Conservation (phyloP, 2,329 filamentous ascomycete genomes). For the Niveomyces coronatus region DNA sequence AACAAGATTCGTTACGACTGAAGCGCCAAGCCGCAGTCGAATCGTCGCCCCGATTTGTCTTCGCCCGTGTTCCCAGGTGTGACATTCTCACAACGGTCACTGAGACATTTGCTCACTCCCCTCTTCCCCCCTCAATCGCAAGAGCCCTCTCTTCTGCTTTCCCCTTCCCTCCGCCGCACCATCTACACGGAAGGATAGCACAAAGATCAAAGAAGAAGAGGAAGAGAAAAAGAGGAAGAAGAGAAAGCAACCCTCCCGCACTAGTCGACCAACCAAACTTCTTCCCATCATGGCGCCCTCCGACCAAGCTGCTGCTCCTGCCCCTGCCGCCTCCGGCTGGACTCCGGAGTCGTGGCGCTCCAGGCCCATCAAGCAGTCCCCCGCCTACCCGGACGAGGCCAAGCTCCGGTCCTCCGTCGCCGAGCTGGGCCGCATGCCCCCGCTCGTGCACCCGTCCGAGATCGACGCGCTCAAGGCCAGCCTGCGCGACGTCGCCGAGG, state of each 20-base stretch:
- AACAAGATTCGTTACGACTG: too few species aligned
- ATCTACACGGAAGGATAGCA: too few species aligned
- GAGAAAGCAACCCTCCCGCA: not conserved
- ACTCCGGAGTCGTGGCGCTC: slow-evolving; percentile 59
- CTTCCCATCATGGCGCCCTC: not conserved
- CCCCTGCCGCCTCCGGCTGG: slow-evolving; percentile 30
- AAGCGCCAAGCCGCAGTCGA: too few species aligned
- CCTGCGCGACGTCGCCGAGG: slow-evolving; percentile 76
- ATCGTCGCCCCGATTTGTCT: too few species aligned
- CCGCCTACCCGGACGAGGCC: slow-evolving; percentile 54
- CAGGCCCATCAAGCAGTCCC: slow-evolving; percentile 70
- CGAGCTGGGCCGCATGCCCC: slow-evolving; percentile 61
- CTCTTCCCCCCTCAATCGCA: too few species aligned
- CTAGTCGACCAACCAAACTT: not conserved
- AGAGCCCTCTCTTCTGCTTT: too few species aligned
- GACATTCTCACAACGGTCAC: too few species aligned
- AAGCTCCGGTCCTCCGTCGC: slow-evolving; percentile 49
- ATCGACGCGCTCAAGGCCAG: slow-evolving; percentile 70
- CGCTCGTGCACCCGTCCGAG: slow-evolving; percentile 69
- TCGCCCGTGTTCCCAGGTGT: too few species aligned
- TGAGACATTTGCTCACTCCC: too few species aligned
- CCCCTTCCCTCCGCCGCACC: too few species aligned
- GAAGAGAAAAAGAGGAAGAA: too few species aligned
- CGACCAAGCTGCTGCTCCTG: slow-evolving; percentile 1
- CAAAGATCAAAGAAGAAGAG: too few species aligned